A percentile compares a stretch with the other conserved stretches of the same genome.
These are phyloP conservation scores for Gnetum montanum DNA, from an alignment of 75 land plant species.

Conservation along the genomic window DNA sequence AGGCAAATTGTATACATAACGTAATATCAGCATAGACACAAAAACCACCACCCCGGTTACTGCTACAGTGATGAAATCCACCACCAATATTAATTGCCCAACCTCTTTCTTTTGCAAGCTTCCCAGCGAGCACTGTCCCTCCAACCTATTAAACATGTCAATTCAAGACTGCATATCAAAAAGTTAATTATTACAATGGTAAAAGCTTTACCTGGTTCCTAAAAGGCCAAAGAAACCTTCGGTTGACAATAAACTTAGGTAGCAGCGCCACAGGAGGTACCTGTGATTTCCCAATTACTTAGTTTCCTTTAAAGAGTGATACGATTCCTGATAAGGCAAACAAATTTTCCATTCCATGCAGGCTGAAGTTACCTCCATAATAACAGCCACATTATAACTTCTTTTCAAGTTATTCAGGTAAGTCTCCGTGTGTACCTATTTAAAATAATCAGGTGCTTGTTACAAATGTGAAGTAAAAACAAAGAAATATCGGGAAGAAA, in stretches of 20 bases:
- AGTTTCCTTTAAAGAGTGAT: neutral
- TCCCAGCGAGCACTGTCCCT: slow-evolving; percentile 82
- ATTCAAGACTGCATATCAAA: neutral
- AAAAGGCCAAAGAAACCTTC: slow-evolving; percentile 73
- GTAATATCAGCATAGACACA: slow-evolving; percentile 97
- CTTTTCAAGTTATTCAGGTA: slow-evolving; percentile 69
- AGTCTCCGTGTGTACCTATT: slow-evolving; percentile 67
- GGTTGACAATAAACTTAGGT: slow-evolving; percentile 73
- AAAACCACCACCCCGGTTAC: slow-evolving; percentile 84
- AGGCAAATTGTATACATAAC: slow-evolving; percentile 82
- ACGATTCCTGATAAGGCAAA: no score
- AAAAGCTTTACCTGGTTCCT: slow-evolving; percentile 69
- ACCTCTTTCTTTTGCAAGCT: slow-evolving; percentile 86
- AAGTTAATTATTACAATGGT: neutral
- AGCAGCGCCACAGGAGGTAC: slow-evolving; percentile 90
- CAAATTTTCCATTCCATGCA: neutral
- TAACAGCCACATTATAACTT: slow-evolving; percentile 58
- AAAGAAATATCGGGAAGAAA: neutral
- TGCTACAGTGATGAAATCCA: slow-evolving; percentile 96
- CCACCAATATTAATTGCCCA: slow-evolving; percentile 99
- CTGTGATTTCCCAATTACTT: slow-evolving; percentile 19
- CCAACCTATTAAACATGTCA: slow-evolving; percentile 52
- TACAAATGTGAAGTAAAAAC: no score
- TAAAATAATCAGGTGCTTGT: no score
- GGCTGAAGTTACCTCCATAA: slow-evolving; percentile 73